A percentile compares a stretch with the other conserved stretches of the same genome.
These are phyloP conservation scores for Quercus alba DNA, from an alignment of 306 rosid species.

Conservation along the genomic window DNA sequence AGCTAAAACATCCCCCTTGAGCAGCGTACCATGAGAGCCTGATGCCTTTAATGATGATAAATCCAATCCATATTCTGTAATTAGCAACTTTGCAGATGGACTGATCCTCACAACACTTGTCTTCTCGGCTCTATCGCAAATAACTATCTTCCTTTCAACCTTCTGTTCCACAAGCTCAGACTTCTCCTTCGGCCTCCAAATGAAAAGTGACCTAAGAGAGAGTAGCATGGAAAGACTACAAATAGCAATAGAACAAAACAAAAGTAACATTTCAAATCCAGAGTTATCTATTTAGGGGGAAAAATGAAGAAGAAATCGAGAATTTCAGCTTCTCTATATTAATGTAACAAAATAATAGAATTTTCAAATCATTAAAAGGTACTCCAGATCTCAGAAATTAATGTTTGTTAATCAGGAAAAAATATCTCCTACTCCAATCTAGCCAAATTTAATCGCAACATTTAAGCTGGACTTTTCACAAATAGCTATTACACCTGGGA, in stretches of 20 bases:
- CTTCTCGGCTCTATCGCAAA: constrained; percentile 42
- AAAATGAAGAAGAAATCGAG: background rate
- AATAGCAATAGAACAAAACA: background rate
- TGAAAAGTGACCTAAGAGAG: constrained; percentile 69
- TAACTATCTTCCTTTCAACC: constrained; percentile 51
- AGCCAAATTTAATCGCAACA: background rate
- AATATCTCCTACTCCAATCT: background rate
- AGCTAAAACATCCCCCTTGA: no score
- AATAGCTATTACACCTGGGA: background rate
- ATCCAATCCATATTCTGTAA: no score
- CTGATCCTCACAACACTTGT: no score
- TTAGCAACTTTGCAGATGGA: no score
- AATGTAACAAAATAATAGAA: background rate
- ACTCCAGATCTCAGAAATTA: background rate
- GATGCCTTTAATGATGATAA: no score
- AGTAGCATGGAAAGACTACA: constrained; percentile 1
- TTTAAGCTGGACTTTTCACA: background rate
- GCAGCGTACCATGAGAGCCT: no score
- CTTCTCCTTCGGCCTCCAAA: constrained; percentile 82
- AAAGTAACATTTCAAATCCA: background rate
- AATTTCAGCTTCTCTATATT: background rate
- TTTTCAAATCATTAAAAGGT: background rate
- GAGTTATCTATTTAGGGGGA: background rate
- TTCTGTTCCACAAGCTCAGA: constrained; percentile 50
- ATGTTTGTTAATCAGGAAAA: background rate